Evolutionary conservation across 2,329 filamentous ascomycete species (phyloP).

Genomic region (Fusarium liriodendri): DNA sequence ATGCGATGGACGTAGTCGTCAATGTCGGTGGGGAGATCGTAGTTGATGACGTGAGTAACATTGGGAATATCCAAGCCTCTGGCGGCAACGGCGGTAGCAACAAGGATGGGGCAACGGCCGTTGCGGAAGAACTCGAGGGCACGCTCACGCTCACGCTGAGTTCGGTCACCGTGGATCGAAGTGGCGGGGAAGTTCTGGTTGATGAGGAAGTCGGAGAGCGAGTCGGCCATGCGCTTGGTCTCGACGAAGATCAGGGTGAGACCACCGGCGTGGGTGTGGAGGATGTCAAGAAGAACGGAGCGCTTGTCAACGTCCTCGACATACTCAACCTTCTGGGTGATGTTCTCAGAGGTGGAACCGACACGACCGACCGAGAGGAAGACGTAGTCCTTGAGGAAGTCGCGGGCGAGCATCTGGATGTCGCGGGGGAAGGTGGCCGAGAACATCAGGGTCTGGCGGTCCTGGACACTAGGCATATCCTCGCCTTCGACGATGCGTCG

Average conservation of each 20-base stretch:
- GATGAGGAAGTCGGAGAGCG: slow-evolving; percentile 96
- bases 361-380: slow-evolving; percentile 99
- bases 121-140: slow-evolving; percentile 98
- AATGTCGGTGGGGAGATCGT: slow-evolving; percentile 98
- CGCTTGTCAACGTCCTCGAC: slow-evolving; percentile 98
- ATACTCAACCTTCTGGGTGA: slow-evolving; percentile 98
- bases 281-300: slow-evolving; percentile 95
- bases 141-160: slow-evolving; percentile 98
- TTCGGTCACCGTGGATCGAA: slow-evolving; percentile 98
- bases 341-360: slow-evolving; percentile 99
- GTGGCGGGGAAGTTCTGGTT: slow-evolving; percentile 99
- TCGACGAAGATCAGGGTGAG: slow-evolving; percentile 98
- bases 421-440: slow-evolving; percentile 99
- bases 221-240: slow-evolving; percentile 99
- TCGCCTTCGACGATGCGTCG: slow-evolving; percentile 98
- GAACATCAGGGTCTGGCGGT: slow-evolving; percentile 99
- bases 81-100: slow-evolving; percentile 96
- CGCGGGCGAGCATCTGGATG: slow-evolving; percentile 98
- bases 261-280: slow-evolving; percentile 91
- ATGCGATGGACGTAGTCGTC: slow-evolving; percentile 99
- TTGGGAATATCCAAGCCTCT: slow-evolving; percentile 93
- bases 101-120: slow-evolving; percentile 93
- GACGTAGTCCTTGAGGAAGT: slow-evolving; percentile 99
- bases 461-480: slow-evolving; percentile 88
- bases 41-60: slow-evolving; percentile 98